Evolutionary conservation across 1,139 yeast genomes (phyloP).

Genomic region (Geotrichum reessii): DNA sequence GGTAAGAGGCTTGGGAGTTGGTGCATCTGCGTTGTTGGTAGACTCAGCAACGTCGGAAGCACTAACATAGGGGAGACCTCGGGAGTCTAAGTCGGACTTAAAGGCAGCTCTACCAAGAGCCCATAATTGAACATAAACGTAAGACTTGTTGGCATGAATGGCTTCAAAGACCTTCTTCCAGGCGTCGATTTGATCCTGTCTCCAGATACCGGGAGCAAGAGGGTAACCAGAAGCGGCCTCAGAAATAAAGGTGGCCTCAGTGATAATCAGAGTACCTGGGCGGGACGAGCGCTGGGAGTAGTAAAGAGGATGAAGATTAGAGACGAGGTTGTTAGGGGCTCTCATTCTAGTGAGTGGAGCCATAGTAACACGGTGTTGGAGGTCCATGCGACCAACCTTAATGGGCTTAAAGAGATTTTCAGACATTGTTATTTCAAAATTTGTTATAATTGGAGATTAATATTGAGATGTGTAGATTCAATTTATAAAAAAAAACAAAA

Average conservation of each 20-base stretch:
- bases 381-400: constrained; percentile 25
- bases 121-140: constrained; percentile 53
- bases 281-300: constrained; percentile 47
- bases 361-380: constrained; percentile 40
- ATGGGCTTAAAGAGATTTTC: constrained; percentile 23
- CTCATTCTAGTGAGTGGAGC: constrained; percentile 50
- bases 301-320: constrained; percentile 45
- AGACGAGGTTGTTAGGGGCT: constrained; percentile 37
- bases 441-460: neutral
- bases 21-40: neutral
- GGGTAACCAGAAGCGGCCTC: constrained; percentile 38
- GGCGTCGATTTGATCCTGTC: constrained; percentile 42
- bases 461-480: neutral
- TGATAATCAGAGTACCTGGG: constrained; percentile 46
- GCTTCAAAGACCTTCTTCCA: constrained; percentile 49
- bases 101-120: constrained; percentile 51
- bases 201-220: constrained; percentile 52
- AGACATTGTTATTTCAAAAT: neutral
- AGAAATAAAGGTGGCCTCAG: constrained; percentile 42
- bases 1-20: constrained; percentile 39
- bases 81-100: constrained; percentile 38
- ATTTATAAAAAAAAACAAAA: neutral
- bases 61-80: constrained; percentile 29
- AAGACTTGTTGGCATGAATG: constrained; percentile 52
- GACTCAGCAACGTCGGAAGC: constrained; percentile 18